Base-by-base conservation (phyloP, 1,284 basidiomycete genomes). In the Phellinidium pouzarii region DNA sequence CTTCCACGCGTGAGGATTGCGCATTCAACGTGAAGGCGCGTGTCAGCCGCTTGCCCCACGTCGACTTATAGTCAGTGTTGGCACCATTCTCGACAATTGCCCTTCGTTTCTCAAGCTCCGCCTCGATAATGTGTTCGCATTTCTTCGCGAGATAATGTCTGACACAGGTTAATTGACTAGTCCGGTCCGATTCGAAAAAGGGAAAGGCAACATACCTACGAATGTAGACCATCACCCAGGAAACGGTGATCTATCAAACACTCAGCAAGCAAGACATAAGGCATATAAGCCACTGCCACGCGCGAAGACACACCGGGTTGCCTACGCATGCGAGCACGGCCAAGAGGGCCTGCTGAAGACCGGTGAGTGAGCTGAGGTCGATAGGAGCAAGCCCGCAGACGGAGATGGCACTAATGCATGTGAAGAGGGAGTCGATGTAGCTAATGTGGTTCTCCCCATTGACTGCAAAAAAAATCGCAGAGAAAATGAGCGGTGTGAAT, bases 321-420 rank as follows among this genome's bases (percentile, higher is more conserved):
- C 87, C 87, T 25, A 85, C 59, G 59, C 77, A 81, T 83, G 88
- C 85, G 63, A 80, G 79, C 19, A 86, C 62, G 65, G 87, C 85
- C 48, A 92, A 62, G 20, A 93, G 72, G 14, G 70, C 71, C 71
- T 93, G 91, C 64, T 93, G 90, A 71, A 82, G 88, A 44, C 70
- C 68, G 1, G 88, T 92, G 61, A 89, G 68, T 42, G 72, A 70
- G 62, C 84, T 89, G 60, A 92, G 66, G 65, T 92, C 81, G 59
- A 90, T 71, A 4, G 87, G 83, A 40, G 78, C 75, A 23, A 93
- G 72, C 11, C 91, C 89, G 60, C 86, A 89, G 54, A 91, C 84
- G 3, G 83, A 82, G 72, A 91, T 82, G 7, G 87, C 81, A 65
- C 82, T 87, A 62, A 90, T 77, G 56, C 80, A 88, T 61, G 78